Evolutionary conservation across 495 filamentous ascomycete genomes (phyloP).

Genomic region (Penicillium pulvis): DNA sequence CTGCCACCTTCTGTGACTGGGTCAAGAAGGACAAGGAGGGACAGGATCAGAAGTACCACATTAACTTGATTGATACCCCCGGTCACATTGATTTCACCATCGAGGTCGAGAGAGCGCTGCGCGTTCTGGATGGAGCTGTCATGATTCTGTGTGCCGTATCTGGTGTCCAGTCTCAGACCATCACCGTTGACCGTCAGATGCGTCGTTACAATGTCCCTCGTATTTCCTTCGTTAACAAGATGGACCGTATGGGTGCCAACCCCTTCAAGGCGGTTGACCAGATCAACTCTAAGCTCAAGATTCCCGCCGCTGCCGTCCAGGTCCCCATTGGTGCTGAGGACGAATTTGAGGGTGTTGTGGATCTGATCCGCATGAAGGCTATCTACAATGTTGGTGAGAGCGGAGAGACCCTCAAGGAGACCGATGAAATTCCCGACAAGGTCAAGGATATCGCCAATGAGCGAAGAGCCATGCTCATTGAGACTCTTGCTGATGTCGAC

Average conservation of each 20-base stretch:
- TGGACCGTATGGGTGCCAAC: conserved; percentile 99
- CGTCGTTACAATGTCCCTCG: conserved; percentile 94
- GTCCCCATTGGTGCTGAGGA: conserved; percentile 95
- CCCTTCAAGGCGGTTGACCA: conserved; percentile 97
- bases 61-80: conserved; percentile 98
- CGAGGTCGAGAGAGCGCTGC: conserved; percentile 94
- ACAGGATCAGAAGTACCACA: conserved; percentile 87
- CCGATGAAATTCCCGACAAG: conserved; percentile 78
- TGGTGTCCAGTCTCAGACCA: conserved; percentile 96
- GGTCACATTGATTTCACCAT: conserved; percentile 99
- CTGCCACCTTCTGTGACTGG: conserved; percentile 98
- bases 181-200: conserved; percentile 99
- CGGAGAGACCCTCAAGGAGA: conserved; percentile 71
- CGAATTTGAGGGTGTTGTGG: conserved; percentile 90
- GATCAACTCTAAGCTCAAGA: conserved; percentile 92
- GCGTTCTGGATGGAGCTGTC: conserved; percentile 95
- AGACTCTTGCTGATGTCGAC: conserved; percentile 95
- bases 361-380: conserved; percentile 88
- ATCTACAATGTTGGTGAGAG: conserved; percentile 86
- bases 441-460: conserved; percentile 73
- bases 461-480: conserved; percentile 81
- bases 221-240: conserved; percentile 98
- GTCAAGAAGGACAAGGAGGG: conserved; percentile 72
- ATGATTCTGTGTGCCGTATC: conserved; percentile 99
- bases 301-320: conserved; percentile 91